Evolutionary conservation across 306 rosid species (phyloP).

Genomic region (Quercus agrifolia): DNA sequence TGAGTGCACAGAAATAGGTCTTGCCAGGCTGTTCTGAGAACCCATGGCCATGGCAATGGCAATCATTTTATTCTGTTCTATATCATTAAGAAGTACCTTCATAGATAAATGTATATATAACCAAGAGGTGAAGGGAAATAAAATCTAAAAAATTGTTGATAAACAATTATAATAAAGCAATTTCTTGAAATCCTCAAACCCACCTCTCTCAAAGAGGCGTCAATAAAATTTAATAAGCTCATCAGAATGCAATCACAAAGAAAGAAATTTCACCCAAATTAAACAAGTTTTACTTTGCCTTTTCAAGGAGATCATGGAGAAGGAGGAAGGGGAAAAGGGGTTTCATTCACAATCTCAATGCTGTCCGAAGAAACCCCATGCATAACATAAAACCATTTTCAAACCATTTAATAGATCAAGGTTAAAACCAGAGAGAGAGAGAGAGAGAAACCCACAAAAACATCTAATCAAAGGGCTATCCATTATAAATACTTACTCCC

Average conservation of each 20-base stretch:
- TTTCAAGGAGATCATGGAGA: background rate
- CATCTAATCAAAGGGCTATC: background rate
- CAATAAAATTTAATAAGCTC: background rate
- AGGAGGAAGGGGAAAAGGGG: background rate
- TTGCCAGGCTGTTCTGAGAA: constrained; percentile 3
- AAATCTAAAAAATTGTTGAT: no score
- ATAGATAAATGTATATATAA: no score
- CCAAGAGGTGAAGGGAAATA: no score
- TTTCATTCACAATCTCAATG: background rate
- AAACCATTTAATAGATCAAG: background rate
- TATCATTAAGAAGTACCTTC: no score
- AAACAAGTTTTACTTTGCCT: background rate
- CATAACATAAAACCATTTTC: background rate
- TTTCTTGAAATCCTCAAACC: no score
- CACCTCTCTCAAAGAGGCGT: no score
- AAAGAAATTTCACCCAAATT: background rate
- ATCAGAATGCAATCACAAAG: background rate
- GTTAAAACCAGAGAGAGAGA: background rate
- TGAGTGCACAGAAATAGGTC: constrained; percentile 13
- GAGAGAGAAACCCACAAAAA: background rate
- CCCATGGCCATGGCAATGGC: background rate
- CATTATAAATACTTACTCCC: constrained; percentile 71
- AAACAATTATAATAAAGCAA: no score
- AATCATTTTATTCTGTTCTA: background rate
- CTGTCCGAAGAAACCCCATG: background rate